Evolutionary conservation across 1,284 basidiomycete species (phyloP).

Genomic region (Hemileccinum hortonii): DNA sequence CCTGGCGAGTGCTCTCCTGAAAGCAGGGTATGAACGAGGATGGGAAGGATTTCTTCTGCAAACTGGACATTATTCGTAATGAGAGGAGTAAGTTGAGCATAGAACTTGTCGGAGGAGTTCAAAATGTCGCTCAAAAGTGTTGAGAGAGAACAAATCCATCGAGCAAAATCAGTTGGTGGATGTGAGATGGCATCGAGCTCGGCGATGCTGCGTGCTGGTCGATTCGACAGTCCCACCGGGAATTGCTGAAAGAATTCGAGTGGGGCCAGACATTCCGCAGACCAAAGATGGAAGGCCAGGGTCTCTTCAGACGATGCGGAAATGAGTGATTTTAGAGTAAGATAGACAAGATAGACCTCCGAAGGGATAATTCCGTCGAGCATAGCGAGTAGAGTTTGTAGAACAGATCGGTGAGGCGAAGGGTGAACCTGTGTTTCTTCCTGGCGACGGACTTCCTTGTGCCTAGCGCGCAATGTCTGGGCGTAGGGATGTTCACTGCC

Average conservation of each 20-base stretch:
- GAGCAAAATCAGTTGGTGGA: constrained; percentile 48
- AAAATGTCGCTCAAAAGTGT: constrained; percentile 62
- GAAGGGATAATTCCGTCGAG: constrained; percentile 51
- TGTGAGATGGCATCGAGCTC: constrained; percentile 40
- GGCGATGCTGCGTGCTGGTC: constrained; percentile 36
- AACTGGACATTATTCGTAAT: constrained; percentile 56
- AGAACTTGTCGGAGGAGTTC: constrained; percentile 59
- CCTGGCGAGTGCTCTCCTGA: constrained; percentile 35
- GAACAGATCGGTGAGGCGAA: constrained; percentile 49
- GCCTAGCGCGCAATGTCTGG: constrained; percentile 41
- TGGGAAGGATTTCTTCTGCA: constrained; percentile 68
- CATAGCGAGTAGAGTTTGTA: constrained; percentile 56
- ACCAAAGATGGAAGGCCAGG: constrained; percentile 36
- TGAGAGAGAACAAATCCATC: constrained; percentile 70
- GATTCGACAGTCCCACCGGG: constrained; percentile 33
- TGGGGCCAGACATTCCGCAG: constrained; percentile 47
- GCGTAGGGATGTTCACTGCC: constrained; percentile 46
- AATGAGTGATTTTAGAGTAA: constrained; percentile 58
- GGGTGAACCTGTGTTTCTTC: constrained; percentile 18
- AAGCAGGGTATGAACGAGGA: constrained; percentile 73
- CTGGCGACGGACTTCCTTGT: constrained; percentile 33
- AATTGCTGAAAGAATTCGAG: constrained; percentile 54
- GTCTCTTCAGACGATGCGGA: constrained; percentile 42
- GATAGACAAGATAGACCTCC: constrained; percentile 59
- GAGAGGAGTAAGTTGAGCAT: constrained; percentile 62